phyloP scores from a whole-genome alignment of 2,329 filamentous ascomycete genomes.

The Colletotrichum abscissum region DNA sequence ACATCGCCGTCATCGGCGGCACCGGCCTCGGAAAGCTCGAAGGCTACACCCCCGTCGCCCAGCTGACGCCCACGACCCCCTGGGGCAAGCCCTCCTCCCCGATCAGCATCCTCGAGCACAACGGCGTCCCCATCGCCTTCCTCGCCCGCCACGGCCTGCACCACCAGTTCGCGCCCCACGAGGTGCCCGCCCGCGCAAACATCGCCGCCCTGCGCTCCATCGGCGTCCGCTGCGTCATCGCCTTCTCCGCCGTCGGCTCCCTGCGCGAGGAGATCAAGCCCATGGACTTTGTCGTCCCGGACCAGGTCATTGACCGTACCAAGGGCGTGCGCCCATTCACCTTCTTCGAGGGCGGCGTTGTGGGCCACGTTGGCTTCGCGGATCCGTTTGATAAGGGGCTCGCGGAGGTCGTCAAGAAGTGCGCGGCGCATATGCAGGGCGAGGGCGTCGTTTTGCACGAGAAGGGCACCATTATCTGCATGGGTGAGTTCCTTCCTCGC shows the following conservation, averaged over 20 bases:
- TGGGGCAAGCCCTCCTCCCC: slow-evolving; percentile 84
- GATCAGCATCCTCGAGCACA: slow-evolving; percentile 90
- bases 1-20: slow-evolving; percentile 91
- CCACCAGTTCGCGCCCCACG: slow-evolving; percentile 92
- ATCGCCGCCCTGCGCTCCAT: slow-evolving; percentile 95
- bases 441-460: slow-evolving; percentile 88
- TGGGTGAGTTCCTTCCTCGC: slow-evolving; percentile 69
- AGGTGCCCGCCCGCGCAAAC: slow-evolving; percentile 95
- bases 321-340: slow-evolving; percentile 95
- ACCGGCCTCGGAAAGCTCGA: slow-evolving; percentile 91
- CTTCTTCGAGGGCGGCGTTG: slow-evolving; percentile 92
- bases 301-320: slow-evolving; percentile 97
- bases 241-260: slow-evolving; percentile 94
- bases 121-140: slow-evolving; percentile 86
- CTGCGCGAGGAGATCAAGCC: slow-evolving; percentile 93
- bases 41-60: slow-evolving; percentile 86
- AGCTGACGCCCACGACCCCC: slow-evolving; percentile 81
- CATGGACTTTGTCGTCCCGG: slow-evolving; percentile 95
- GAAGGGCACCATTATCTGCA: slow-evolving; percentile 88
- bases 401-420: slow-evolving; percentile 80
- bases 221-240: slow-evolving; percentile 90
- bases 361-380: slow-evolving; percentile 94
- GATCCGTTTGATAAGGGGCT: slow-evolving; percentile 91
- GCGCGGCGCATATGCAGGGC: slow-evolving; percentile 80
- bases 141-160: slow-evolving; percentile 90